Base-by-base conservation (phyloP, 2,329 filamentous ascomycete genomes). In the Rutstroemia sp. region DNA sequence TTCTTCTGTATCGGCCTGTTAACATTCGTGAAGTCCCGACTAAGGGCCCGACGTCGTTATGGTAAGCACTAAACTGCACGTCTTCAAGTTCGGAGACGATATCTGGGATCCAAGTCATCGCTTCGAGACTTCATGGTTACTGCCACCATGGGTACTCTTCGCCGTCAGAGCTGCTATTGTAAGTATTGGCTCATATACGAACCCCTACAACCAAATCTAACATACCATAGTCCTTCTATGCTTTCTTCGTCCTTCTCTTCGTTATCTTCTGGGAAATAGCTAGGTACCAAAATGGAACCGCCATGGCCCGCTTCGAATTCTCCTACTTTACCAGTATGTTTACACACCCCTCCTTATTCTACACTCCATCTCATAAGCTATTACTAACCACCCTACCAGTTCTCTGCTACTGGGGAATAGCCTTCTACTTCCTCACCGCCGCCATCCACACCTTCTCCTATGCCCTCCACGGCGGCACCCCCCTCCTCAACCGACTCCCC, bases 121-220 rank as follows among this genome's bases (percentile, higher is more conserved):
- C 57, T 91, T 88, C 73, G 82, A 84, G 70, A 94, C 89, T 16
- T 95, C 89, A 14, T 95, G 89, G 88, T 71, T 92, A 8, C 71
- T 95, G n/a, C 72, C 82, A 23, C 87, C 89, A 0, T 78, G 78
- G 64, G 65, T 78, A 1, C 76, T 92, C 48, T 84, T 82, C 62
- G 72, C 69, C 52, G 68, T 80, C 51, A 83, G 85, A 60, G 78
- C 79, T 49, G 58, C 75, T 42, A 75, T 84, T 66, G 75, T 80
- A 71, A 65, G 76, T 77, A 17, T 30, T 30, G 8, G 27, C 27
- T 45, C 23, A 27, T 27, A 14, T 39, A 19, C 10, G 9, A 19
- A 23, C 9, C 21, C 4, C 36, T 10, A n/a, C 17, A 38, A 49
- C 5, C 42, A 45, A 19, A 45, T 45, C 19, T 12, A 19, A 12